Evolutionary conservation across 2,329 filamentous ascomycete genomes (phyloP).

Genomic region (Aaosphaeria pasadenensis): DNA sequence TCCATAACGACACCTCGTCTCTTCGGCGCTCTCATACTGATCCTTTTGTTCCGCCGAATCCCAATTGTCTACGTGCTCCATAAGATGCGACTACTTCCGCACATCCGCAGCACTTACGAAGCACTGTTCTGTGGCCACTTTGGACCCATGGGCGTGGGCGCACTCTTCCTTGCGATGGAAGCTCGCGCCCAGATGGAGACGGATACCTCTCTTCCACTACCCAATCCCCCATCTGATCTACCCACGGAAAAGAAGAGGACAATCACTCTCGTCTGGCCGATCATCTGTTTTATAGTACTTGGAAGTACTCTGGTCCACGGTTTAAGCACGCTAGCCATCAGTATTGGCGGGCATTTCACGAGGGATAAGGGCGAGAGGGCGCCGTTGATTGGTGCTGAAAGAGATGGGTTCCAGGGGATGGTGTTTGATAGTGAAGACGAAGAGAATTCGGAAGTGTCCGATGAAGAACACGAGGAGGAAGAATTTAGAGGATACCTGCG

Average conservation of each 20-base stretch:
- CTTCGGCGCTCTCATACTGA: conserved; percentile 46
- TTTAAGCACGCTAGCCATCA: conserved; percentile 51
- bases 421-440: conserved; percentile 40
- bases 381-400: conserved; percentile 49
- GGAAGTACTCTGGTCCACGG: conserved; percentile 56
- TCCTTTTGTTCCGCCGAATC: conserved; percentile 52
- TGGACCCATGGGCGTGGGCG: conserved; percentile 57
- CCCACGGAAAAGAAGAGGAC: conserved; percentile 35
- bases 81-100: conserved; percentile 42
- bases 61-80: conserved; percentile 51
- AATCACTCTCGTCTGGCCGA: conserved; percentile 51
- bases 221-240: conserved; percentile 40
- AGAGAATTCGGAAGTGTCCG: conserved; percentile 36
- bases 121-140: conserved; percentile 57
- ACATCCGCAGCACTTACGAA: conserved; percentile 50
- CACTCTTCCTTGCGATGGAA: conserved; percentile 56
- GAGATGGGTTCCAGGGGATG: conserved; percentile 51
- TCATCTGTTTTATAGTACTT: conserved; percentile 54
- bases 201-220: conserved; percentile 43
- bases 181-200: conserved; percentile 53
- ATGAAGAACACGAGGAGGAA: conserved; percentile 10
- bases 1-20: conserved; percentile 44
- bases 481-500: conserved; percentile 1
- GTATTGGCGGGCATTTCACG: conserved; percentile 47
- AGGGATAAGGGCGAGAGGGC: conserved; percentile 48